These are phyloP conservation scores for Spinellus fusiger DNA, from an alignment of 192 early-diverging fungal species.

Conservation along the genomic window DNA sequence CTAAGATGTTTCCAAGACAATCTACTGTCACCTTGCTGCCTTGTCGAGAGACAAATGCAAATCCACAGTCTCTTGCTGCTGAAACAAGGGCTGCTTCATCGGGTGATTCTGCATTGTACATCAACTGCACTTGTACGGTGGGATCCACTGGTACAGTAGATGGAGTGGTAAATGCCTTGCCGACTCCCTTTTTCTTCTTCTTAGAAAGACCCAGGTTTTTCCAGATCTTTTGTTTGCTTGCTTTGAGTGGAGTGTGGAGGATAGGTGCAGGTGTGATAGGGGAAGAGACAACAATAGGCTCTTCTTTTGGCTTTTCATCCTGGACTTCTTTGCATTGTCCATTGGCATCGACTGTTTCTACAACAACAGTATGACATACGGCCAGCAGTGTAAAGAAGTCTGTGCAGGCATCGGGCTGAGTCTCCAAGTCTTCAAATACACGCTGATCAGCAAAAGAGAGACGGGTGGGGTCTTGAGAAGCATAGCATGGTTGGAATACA, in stretches of 20 bases:
- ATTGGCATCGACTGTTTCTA: conserved; percentile 37
- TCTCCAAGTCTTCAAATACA: conserved; percentile 65
- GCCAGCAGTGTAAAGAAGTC: conserved; percentile 89
- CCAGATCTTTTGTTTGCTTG: not conserved
- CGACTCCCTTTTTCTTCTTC: not conserved
- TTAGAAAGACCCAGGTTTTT: not conserved
- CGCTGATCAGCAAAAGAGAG: conserved; percentile 84
- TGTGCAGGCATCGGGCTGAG: conserved; percentile 17
- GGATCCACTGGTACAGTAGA: conserved; percentile 17
- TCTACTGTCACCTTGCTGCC: conserved; percentile 56
- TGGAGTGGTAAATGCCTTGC: not conserved
- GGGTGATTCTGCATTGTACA: conserved; percentile 72
- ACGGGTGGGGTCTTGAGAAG: conserved; percentile 51
- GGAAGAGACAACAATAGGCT: not conserved
- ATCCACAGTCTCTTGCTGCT: conserved; percentile 75
- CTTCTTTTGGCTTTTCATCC: not conserved
- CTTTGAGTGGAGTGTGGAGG: not conserved
- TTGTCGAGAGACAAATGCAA: conserved; percentile 56
- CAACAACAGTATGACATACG: conserved; percentile 92
- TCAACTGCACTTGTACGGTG: conserved; percentile 30
- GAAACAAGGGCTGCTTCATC: conserved; percentile 80
- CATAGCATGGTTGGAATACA: conserved; percentile 61
- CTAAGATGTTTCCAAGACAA: conserved; percentile 56
- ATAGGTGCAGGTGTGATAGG: not conserved
- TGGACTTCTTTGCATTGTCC: conserved; percentile 21